A percentile compares a stretch with the other conserved stretches of the same genome.
phyloP scores from a whole-genome alignment of 2,329 filamentous ascomycete species.

The Cordyceps pruinosa region DNA sequence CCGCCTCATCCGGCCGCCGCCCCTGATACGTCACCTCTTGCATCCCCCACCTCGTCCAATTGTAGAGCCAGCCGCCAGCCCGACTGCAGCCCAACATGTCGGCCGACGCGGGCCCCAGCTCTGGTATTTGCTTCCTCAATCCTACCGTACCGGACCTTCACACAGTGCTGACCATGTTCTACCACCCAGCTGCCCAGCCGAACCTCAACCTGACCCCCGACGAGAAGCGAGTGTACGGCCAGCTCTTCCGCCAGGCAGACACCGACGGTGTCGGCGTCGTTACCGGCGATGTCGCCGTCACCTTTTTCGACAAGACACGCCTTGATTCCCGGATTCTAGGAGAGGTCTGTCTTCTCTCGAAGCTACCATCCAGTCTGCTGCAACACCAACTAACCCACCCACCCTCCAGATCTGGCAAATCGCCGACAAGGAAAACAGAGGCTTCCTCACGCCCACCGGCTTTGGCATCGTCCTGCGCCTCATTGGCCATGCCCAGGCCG shows the following conservation, averaged over 20 bases:
- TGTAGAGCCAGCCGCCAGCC: not conserved
- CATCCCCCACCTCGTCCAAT: not conserved
- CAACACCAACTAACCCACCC: not conserved
- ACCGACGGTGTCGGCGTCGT: slow-evolving; percentile 87
- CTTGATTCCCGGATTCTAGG: slow-evolving; percentile 80
- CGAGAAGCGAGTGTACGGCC: slow-evolving; percentile 89
- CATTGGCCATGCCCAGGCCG: slow-evolving; percentile 91
- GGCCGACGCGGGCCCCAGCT: slow-evolving; percentile 10
- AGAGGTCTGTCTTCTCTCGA: slow-evolving; percentile 55
- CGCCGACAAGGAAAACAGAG: slow-evolving; percentile 92
- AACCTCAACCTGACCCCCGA: slow-evolving; percentile 82
- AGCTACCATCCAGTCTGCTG: no score
- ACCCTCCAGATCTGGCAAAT: slow-evolving; percentile 88
- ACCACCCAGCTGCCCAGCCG: slow-evolving; percentile 40
- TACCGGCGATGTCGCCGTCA: slow-evolving; percentile 90
- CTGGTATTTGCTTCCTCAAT: slow-evolving; percentile 3
- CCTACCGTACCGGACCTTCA: not conserved
- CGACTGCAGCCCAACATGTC: slow-evolving; percentile 11
- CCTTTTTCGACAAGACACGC: slow-evolving; percentile 95
- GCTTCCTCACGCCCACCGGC: slow-evolving; percentile 83
- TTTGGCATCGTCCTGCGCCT: slow-evolving; percentile 90
- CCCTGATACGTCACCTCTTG: not conserved
- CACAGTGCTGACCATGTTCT: not conserved
- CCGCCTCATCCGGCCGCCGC: not conserved
- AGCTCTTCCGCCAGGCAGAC: slow-evolving; percentile 89